A percentile compares a stretch with the other conserved stretches of the same genome.
phyloP scores from a whole-genome alignment of 768 basidiomycete genomes.

The Suillus alpinus region DNA sequence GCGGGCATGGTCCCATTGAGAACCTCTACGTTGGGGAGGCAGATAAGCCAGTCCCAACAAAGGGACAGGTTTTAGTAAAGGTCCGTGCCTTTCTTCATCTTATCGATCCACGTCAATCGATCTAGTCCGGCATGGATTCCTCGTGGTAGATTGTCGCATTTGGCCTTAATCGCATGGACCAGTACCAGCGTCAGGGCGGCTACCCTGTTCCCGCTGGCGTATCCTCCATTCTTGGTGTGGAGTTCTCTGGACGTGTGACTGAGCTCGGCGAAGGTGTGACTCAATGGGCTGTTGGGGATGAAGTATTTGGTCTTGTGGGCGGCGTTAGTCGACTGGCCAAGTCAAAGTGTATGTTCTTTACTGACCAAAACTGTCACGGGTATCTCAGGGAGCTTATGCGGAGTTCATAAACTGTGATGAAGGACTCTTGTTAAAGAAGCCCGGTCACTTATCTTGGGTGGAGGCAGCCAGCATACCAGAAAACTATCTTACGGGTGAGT shows the following conservation, averaged over 20 bases:
- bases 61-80: slow-evolving; percentile 77
- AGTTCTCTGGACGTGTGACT: slow-evolving; percentile 72
- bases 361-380: slow-evolving; percentile 2
- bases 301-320: slow-evolving; percentile 75
- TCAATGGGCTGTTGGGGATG: slow-evolving; percentile 60
- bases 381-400: slow-evolving; percentile 79
- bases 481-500: slow-evolving; percentile 78
- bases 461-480: slow-evolving; percentile 90
- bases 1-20: slow-evolving; percentile 70
- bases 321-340: slow-evolving; percentile 55
- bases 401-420: slow-evolving; percentile 73
- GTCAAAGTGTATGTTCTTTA: background rate
- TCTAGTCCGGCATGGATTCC: background rate
- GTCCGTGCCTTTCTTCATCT: slow-evolving; percentile 34
- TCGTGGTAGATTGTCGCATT: slow-evolving; percentile 66
- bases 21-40: slow-evolving; percentile 76
- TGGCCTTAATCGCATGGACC: slow-evolving; percentile 89
- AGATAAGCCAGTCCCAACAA: slow-evolving; percentile 54
- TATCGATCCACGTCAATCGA: background rate
- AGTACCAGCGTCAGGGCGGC: slow-evolving; percentile 64
- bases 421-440: slow-evolving; percentile 72
- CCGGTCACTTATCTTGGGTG: slow-evolving; percentile 68
- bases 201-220: slow-evolving; percentile 80
- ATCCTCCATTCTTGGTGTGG: slow-evolving; percentile 78
- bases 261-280: slow-evolving; percentile 50